Base-by-base conservation (phyloP, 495 filamentous ascomycete genomes). In the Penicillium robsamsonii region DNA sequence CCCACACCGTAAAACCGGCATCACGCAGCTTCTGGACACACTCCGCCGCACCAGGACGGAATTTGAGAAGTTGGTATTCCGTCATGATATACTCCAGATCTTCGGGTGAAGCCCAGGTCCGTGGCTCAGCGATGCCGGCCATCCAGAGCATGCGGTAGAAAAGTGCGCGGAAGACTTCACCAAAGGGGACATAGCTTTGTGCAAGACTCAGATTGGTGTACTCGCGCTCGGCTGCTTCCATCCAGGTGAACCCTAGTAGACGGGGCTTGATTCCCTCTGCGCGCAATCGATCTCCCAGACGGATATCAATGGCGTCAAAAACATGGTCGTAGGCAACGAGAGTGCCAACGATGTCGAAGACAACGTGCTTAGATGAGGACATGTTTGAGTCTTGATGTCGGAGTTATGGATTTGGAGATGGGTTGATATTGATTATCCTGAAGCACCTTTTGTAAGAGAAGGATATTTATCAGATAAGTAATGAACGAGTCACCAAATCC, bases 321-420 rank as follows among this genome's bases (percentile, higher is more conserved):
- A 74, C 58, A 49, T 56, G 47, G 13, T 71, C 66, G 58, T 68
- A 75, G 30, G 58, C 55, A 38, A 75, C 66, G 1, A 68, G 64
- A 11, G 74, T 77, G 24, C 73, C 74, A 33, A 77, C 70, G 13
- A 77, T 66, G 52, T 77, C 71, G 44, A 77, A 77, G 20, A 75
- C 74, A 44, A 76, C 66, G 35, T 72, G 69, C 55, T 74, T 71
- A 13, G 58, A 57, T 12, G 57, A 54, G 15, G 52, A 56, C 65
- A 67, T 67, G 10, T 0, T 37, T 42, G 13, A 17, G 9, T 43
- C 20, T 27, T n/a, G 43, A 25, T 4, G 40, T 7, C 48, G 50
- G 17, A 20, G 17, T 7, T 47, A 1, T 40, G 25, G n/a, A 33
- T 43, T 33, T 46, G 6, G 15, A 46, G 25, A 25, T 25, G 12